Base-by-base conservation (phyloP, 169 alveolate genomes). In the Plasmodium berghei region DNA sequence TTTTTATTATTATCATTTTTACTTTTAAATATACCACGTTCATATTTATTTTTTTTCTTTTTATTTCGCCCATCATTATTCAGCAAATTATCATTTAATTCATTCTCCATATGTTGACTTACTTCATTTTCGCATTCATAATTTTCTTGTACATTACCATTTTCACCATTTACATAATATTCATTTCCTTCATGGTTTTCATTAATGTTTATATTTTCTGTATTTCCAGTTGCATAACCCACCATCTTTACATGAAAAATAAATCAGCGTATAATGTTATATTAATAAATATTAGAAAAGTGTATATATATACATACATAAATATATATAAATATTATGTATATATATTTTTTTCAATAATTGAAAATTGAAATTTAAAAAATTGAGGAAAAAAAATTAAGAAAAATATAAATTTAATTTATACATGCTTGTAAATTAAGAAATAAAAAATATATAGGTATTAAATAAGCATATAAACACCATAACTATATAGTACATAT, bases 41-140 rank as follows among this genome's bases (percentile, higher is more conserved):
- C 71, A 48, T 66, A 80, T 26, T 80, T 66, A 42, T 34, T 63
- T 66, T 80, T 67, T 69, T 80, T 80, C 58, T 80, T 80, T 34
- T 40, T 80, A 49, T 28, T 80, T 34, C 5, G 4, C 18, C 52
- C 40, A 3, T 2, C 63, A 59, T 67, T 54, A 10, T 58, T 16
- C 63, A 77, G 22, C 28, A 67, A 26, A 0, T 80, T 63, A 5
- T 61, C 52, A 10, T 80, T 80, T 34, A 55, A 67, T 22, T 64
- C 61, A 9, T 54, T 40, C 0, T 48, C 58, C 59, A 12, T n/a
- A 46, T 54, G 16, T 59, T n/a, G 16, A 26, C 55, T 71, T 55
- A n/a, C 16, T 16, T 10, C 14, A 40, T 74, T 61, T 5, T 24
- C 28, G 8, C 8, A 22, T 8, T n/a, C 77, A 18, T 12, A n/a